Base-by-base conservation (phyloP, 1,139 yeast genomes). In the Sporopachydermia cereana region DNA sequence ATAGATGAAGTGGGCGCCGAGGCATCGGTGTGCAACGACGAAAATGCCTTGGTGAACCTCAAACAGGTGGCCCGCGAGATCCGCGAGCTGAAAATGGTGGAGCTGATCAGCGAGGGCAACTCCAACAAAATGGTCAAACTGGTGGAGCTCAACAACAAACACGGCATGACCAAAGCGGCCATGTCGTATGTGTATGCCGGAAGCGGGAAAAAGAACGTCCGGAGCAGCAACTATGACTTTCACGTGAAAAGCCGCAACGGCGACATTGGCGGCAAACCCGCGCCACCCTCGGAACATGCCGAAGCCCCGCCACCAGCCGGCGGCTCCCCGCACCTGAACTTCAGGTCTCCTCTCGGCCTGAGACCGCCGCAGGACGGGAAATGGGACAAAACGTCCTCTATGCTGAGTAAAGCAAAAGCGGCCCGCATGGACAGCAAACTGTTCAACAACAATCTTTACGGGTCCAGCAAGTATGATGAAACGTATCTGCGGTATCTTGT, bases 161-260 rank as follows among this genome's bases (percentile, higher is more conserved):
- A 34, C 22, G 39, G 39, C 22, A 34, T 12, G 22, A 34, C 39
- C 17, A 34, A 5, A 7, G 39, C 39, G 18, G 39, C 39, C n/a
- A 34, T 34, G 39, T 7, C 12, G 9, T 34, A 16, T 34, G 39
- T 34, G 17, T 34, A 7, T 34, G 39, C 39, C 22, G 39, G 39
- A 16, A 34, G 9, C 9, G 39, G 39, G 18, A 34, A 34, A 21
- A 34, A 34, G n/a, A 7, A 5, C n/a, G 39, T 5, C 12, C 39
- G 5, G 17, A n/a, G 22, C 12, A n/a, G 39, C 5, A 5, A 7
- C 17, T 34, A 34, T 34, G 39, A 34, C 9, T 34, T 12, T 21
- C n/a, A 12, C n/a, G 30, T 27, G 12, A 34, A 34, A 34, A 34
- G 9, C 9, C 9, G 22, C 12, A 7, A 7, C 17, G 39, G 22